Evolutionary conservation across 768 basidiomycete species (phyloP), one percentile per base, ranked within the genome.

Genomic region (Aureoboletus auriporus): DNA sequence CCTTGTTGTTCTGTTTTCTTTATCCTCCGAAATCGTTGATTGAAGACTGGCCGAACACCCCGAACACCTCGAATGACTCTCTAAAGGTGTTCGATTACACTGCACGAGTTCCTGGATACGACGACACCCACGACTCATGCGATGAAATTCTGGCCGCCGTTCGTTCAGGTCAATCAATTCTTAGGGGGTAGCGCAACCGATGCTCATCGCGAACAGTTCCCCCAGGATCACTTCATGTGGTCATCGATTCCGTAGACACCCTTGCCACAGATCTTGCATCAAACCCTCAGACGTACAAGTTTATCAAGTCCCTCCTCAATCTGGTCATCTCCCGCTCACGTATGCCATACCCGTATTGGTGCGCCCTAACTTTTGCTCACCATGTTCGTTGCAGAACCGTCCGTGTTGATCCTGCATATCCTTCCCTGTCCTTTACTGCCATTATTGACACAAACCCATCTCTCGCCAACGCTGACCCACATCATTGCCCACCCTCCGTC

Each of bases 191-290:
- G 42, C n/a, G 14, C 13, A 12, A 11, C 26, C 8, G 28, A 33
- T 33, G 34, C 54, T 58, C 43, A 56, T 44, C 45, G 41, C 49
- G 4, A 40, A 43, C 61, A 77, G 77, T 66, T 39, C 56, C 72
- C 28, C 35, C 71, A 28, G 73, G 75, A 28, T 71, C 83, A n/a
- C 49, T 87, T 27, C 77, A 74, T 52, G 76, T 89, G 20, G 63
- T 86, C 44, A 72, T 93, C 31, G 91, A 93, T 63, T 87, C 87
- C 16, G 65, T 82, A 14, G 84, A 89, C 55, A 84, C 80, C 5
- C 65, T 92, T 20, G 60, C 74, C 5, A 70, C 77, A 9, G 85
- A 90, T 58, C 59, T 79, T 20, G 75, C 71, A 10, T 82, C 86
- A 11, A 48, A 72, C 20, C 64, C 84, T 6, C 71, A 73, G 53